A percentile compares a stretch with the other conserved stretches of the same genome.
These are phyloP conservation scores for Ophiostoma sp. DNA, from an alignment of 2,329 filamentous ascomycete genomes.

Conservation along the genomic window DNA sequence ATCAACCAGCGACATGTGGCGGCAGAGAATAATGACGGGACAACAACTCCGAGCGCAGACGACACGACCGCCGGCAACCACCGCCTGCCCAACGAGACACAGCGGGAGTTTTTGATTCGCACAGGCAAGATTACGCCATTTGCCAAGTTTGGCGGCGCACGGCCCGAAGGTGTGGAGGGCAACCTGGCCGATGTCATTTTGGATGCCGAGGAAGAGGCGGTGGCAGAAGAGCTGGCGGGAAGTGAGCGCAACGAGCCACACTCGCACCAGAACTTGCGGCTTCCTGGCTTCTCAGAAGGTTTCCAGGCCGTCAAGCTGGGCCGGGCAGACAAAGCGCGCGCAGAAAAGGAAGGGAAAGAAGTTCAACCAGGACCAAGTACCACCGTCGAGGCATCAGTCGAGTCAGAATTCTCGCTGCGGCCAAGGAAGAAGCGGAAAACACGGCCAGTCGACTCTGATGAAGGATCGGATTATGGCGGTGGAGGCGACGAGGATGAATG, in stretches of 20 bases:
- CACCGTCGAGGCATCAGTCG: slow-evolving; percentile 42
- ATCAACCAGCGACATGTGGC: slow-evolving; percentile 69
- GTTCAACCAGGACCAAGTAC: slow-evolving; percentile 23
- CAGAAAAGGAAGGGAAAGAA: neutral
- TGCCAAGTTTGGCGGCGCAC: slow-evolving; percentile 69
- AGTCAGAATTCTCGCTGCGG: slow-evolving; percentile 58
- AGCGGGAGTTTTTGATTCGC: slow-evolving; percentile 86
- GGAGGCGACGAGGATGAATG: slow-evolving; percentile 42
- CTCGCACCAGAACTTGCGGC: slow-evolving; percentile 72
- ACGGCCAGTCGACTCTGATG: slow-evolving; percentile 26
- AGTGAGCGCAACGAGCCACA: slow-evolving; percentile 49
- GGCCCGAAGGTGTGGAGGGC: slow-evolving; percentile 62
- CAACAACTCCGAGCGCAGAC: slow-evolving; percentile 33
- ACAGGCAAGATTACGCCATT: slow-evolving; percentile 98
- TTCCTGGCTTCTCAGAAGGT: slow-evolving; percentile 67
- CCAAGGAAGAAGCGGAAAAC: slow-evolving; percentile 58
- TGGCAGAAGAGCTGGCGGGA: slow-evolving; percentile 50
- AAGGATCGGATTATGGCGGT: slow-evolving; percentile 38
- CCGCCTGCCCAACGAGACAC: slow-evolving; percentile 74
- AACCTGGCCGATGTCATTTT: slow-evolving; percentile 75
- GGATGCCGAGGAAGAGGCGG: slow-evolving; percentile 76
- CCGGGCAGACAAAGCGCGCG: neutral
- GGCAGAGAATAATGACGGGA: neutral
- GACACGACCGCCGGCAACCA: slow-evolving; percentile 50
- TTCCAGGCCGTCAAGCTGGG: slow-evolving; percentile 13